Percentiles rank a stretch among this genome's conserved stretches.
These are phyloP conservation scores for Myochromella boudieri DNA, from an alignment of 768 basidiomycete genomes.

Conservation along the genomic window DNA sequence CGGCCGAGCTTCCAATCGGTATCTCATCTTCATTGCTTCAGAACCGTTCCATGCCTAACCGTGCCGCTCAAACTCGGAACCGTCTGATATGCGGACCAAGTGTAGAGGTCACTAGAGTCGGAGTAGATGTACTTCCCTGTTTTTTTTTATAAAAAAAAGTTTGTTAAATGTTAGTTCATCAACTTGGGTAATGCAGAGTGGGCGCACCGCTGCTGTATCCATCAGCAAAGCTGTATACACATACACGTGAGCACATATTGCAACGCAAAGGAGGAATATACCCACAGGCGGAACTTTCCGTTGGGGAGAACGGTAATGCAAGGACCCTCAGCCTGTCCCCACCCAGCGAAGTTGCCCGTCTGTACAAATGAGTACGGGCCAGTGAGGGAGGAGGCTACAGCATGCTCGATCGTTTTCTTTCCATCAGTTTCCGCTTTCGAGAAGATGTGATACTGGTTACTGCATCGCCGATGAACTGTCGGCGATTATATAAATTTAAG, in stretches of 20 bases:
- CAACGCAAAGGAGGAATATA: not conserved
- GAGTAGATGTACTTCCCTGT: slow-evolving; percentile 34
- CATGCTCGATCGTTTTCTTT: slow-evolving; percentile 31
- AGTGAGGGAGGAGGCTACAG: slow-evolving; percentile 29
- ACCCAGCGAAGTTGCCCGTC: slow-evolving; percentile 33
- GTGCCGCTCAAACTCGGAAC: slow-evolving; percentile 28
- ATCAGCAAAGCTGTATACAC: slow-evolving; percentile 25
- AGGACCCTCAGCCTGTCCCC: slow-evolving; percentile 34
- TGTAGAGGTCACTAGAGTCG: slow-evolving; percentile 32
- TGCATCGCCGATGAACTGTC: slow-evolving; percentile 5
- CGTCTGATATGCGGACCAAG: slow-evolving; percentile 29
- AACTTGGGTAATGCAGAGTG: too few relatives aligned
- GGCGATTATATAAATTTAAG: not conserved
- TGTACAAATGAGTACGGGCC: slow-evolving; percentile 34
- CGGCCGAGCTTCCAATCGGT: too few relatives aligned
- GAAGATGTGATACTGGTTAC: slow-evolving; percentile 34
- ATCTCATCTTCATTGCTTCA: slow-evolving; percentile 29
- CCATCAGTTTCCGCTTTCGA: slow-evolving; percentile 32
- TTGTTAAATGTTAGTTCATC: too few relatives aligned
- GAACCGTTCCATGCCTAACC: slow-evolving; percentile 32
- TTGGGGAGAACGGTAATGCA: slow-evolving; percentile 30
- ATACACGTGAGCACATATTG: not conserved
- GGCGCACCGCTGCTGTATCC: slow-evolving; percentile 27
- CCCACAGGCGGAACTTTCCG: slow-evolving; percentile 31
- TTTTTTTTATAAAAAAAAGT: too few relatives aligned